Percentiles rank a stretch among this genome's conserved stretches.
Evolutionary conservation across 345 rosid genomes (phyloP).

Genomic region (Boechera retrofracta): DNA sequence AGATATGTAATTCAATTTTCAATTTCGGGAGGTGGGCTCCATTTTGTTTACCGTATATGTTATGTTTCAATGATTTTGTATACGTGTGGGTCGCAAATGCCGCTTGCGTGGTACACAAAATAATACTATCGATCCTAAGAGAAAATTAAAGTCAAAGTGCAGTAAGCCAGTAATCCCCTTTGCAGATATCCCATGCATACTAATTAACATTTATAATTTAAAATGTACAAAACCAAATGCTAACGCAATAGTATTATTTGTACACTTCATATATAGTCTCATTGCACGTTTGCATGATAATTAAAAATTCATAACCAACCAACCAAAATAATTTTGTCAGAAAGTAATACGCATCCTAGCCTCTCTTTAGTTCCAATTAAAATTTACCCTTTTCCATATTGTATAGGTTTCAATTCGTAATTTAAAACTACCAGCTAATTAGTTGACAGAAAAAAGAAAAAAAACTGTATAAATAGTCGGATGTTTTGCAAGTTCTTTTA

Average conservation of each 20-base stretch:
- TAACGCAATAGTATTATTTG: not conserved
- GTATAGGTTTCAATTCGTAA: too few species aligned
- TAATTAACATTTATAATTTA: not conserved
- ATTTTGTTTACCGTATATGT: not conserved
- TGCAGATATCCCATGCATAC: not conserved
- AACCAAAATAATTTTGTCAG: too few species aligned
- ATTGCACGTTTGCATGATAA: too few species aligned
- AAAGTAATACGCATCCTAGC: too few species aligned
- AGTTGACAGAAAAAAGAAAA: too few species aligned
- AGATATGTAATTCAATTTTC: not conserved
- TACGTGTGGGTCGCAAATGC: constrained; percentile 20
- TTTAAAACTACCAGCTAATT: too few species aligned
- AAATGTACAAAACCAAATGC: not conserved
- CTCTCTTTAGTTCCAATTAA: too few species aligned
- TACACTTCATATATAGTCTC: too few species aligned
- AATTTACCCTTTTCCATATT: too few species aligned
- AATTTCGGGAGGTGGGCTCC: not conserved
- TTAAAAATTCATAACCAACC: too few species aligned
- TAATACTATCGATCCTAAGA: not conserved
- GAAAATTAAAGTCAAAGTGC: constrained; percentile 8
- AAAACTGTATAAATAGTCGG: too few species aligned
- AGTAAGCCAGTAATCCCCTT: not conserved
- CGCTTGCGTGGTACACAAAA: constrained; percentile 18
- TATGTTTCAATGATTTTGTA: constrained; percentile 34
- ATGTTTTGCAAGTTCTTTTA: too few species aligned